Evolutionary conservation across 2,329 filamentous ascomycete species (phyloP), one percentile per base, ranked within the genome.

Genomic region (Monilinia vaccinii-corymbosi): DNA sequence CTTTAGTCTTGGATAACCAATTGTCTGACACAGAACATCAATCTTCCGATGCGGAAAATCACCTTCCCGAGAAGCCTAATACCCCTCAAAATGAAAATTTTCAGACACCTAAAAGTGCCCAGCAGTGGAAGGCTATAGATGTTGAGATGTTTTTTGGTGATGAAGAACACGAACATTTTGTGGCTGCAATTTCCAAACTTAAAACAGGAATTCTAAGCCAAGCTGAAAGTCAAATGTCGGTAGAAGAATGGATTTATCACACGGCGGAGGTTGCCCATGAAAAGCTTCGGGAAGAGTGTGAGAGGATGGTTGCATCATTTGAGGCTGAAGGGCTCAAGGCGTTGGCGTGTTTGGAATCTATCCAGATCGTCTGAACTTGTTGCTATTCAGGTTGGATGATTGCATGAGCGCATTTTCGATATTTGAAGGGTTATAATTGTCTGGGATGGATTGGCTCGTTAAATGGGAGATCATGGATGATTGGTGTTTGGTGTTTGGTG

Each of bases 211-310:
- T 81, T 16, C 75, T 99, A 57, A 87, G 82, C 2, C 88, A 81
- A 57, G 82, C 85, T 0, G 94, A 97, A 76, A 91, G 88, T 77
- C 78, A 81, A 42, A 96, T 99, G 92, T 93, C 86, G 6, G 90
- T 97, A 0, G 91, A 96, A 72, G 86, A 97, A 73, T 99, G 93
- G 91, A 88, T 99, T 44, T 78, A 85, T 61, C 82, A 86, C 74
- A 92, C 94, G 66, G 94, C 94, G 0, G 81, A 81, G 62, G 79
- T 86, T 70, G 91, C 89, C 0, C 92, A 97, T 76, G 83, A 86
- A 73, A 86, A 85, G 72, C 77, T 99, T 59, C 87, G 86, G 70
- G 76, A 80, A 40, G 88, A 95, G 71, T 96, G 91, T 70, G 93
- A 97, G 76, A 77, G 83, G 31, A 82, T 96, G 73, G 90, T 99